Base-by-base conservation (phyloP, 2,329 filamentous ascomycete genomes). In the Cladophialophora carrionii region DNA sequence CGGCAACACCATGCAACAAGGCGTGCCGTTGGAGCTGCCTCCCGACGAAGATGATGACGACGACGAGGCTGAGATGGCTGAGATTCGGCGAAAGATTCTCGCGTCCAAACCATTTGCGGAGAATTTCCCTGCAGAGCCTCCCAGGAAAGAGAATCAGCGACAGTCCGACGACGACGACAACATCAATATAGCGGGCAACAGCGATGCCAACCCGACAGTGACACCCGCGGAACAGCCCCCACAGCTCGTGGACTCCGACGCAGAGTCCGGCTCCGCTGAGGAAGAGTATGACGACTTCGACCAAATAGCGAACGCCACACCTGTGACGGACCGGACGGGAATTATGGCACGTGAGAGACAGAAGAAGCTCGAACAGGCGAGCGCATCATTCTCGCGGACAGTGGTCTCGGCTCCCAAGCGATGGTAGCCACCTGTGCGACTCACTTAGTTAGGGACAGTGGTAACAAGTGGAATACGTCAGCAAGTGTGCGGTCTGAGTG, bases 51-150 rank as follows among this genome's bases (percentile, higher is more conserved):
- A 92, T 62, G 89, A 91, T 71, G 87, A 86, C 34, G 91, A 90
- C 63, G 89, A 96, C 63, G 92, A 96, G 72, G 90, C 90, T 59
- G 88, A 92, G 74, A 98, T 98, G 93, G 93, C 91, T 41, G 93
- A 96, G 73, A 88, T 99, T 59, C 86, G 95, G 56, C 87, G 90
- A 61, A 91, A 91, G 72, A 92, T 98, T n/a, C 84, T 99, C 1
- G 90, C 89, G 6, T 96, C 94, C 6, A 97, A 94, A 74, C 87
- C 92, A 0, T 99, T 99, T 73, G 81, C 89, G 49, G 90, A 90
- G 70, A 75, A 77, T 17, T 55, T 65, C 26, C 43, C 65, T 12
- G 26, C 52, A 73, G 20, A 67, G 71, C 26, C 48, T 34, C 49
- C 58, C 22, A 61, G 58, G 22, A 83, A 9, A 66, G 79, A 74